phyloP scores from a whole-genome alignment of 78 protist species.

The Dictyostelium brefeldianum region DNA sequence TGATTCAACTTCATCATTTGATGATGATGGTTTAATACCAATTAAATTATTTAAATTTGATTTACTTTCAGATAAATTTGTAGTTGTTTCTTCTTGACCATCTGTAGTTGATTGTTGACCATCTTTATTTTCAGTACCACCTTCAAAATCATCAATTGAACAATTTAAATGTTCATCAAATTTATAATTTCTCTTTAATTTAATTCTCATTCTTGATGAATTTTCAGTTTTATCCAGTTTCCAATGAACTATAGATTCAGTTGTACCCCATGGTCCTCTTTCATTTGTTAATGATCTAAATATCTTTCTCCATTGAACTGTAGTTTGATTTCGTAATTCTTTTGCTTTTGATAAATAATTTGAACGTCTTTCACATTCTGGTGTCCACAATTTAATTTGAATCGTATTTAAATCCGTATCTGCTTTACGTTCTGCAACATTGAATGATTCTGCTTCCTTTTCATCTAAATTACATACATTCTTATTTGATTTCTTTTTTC shows the following conservation, averaged over 20 bases:
- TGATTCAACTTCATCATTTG: conserved; percentile 8
- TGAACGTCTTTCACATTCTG: conserved; percentile 42
- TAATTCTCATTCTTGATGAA: conserved; percentile 62
- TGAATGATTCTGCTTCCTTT: conserved; percentile 56
- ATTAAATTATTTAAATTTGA: background rate
- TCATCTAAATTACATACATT: conserved; percentile 22
- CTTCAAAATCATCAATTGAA: conserved; percentile 37
- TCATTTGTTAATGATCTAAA: conserved; percentile 57
- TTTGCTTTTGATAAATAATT: background rate
- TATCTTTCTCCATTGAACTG: conserved; percentile 30
- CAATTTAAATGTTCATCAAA: conserved; percentile 83
- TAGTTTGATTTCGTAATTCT: background rate
- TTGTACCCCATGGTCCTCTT: conserved; percentile 80
- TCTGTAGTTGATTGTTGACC: background rate
- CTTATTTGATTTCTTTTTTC: conserved; percentile 48
- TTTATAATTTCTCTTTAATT: conserved; percentile 79
- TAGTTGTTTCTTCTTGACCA: background rate
- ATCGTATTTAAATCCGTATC: conserved; percentile 32
- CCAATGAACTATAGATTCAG: conserved; percentile 61
- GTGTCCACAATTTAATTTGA: background rate
- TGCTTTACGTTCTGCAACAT: conserved; percentile 48
- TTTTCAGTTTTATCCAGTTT: conserved; percentile 83
- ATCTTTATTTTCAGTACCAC: background rate
- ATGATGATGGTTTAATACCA: background rate
- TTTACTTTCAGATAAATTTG: conserved; percentile 2